These are phyloP conservation scores for Cutaneotrichosporon sp. DNA, from an alignment of 1,284 basidiomycete genomes.

Conservation along the genomic window DNA sequence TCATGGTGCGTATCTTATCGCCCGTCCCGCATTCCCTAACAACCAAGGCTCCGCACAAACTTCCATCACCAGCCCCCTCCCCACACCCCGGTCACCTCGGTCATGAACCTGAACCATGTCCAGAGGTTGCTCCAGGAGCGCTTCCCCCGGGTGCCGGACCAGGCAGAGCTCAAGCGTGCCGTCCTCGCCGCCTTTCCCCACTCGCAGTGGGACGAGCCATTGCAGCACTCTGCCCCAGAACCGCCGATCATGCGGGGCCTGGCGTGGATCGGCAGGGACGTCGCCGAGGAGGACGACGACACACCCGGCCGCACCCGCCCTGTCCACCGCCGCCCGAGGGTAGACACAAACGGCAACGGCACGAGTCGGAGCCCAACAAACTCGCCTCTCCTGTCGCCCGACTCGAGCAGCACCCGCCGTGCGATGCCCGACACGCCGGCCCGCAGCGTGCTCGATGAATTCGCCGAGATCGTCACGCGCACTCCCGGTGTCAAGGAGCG, in stretches of 20 bases:
- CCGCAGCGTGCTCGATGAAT: slow-evolving; percentile 47
- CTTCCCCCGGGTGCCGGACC: slow-evolving; percentile 45
- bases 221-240: slow-evolving; percentile 31
- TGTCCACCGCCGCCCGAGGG: background rate
- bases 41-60: slow-evolving; percentile 47
- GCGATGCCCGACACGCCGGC: slow-evolving; percentile 45
- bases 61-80: slow-evolving; percentile 47
- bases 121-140: slow-evolving; percentile 45
- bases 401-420: slow-evolving; percentile 35
- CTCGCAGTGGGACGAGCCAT: slow-evolving; percentile 42
- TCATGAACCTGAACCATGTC: slow-evolving; percentile 45
- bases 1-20: slow-evolving; percentile 36
- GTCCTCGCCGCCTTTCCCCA: slow-evolving; percentile 47
- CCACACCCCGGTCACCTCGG: slow-evolving; percentile 38
- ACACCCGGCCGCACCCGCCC: slow-evolving; percentile 8
- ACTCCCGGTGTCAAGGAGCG: slow-evolving; percentile 36
- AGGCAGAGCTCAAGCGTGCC: slow-evolving; percentile 41
- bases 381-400: slow-evolving; percentile 45
- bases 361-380: slow-evolving; percentile 37
- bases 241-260: slow-evolving; percentile 46
- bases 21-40: slow-evolving; percentile 6
- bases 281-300: slow-evolving; percentile 37
- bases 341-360: slow-evolving; percentile 9
- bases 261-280: slow-evolving; percentile 47
- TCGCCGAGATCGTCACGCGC: slow-evolving; percentile 47